phyloP scores from a whole-genome alignment of 1,139 yeast species.

The Blastobotrys malaysiensis region DNA sequence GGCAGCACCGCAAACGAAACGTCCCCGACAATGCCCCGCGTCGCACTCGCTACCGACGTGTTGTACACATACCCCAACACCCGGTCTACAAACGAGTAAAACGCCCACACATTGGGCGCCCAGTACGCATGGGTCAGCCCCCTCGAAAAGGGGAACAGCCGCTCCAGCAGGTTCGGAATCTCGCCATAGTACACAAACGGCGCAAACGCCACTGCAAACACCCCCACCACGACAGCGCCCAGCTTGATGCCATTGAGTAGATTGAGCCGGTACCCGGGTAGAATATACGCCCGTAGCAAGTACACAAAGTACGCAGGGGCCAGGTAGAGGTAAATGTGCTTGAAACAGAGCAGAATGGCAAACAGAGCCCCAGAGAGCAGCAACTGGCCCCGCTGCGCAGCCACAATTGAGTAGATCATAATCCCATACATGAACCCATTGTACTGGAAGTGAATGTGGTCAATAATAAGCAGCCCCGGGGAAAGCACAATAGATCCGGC shows the following conservation, averaged over 20 bases:
- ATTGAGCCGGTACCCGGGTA: conserved; percentile 45
- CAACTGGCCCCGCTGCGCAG: conserved; percentile 56
- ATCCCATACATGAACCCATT: conserved; percentile 91
- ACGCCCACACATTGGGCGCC: conserved; percentile 98
- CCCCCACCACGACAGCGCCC: conserved; percentile 57
- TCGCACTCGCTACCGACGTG: conserved; percentile 38
- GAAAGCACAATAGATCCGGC: conserved; percentile 80
- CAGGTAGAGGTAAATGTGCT: conserved; percentile 85
- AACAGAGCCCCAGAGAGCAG: conserved; percentile 69
- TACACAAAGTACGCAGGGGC: conserved; percentile 93
- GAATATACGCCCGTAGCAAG: conserved; percentile 65
- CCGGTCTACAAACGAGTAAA: conserved; percentile 83
- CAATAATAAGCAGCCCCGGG: conserved; percentile 84
- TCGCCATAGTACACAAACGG: conserved; percentile 69
- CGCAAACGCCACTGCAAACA: conserved; percentile 66
- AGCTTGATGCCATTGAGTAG: conserved; percentile 48
- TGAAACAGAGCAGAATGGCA: conserved; percentile 77
- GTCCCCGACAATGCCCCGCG: conserved; percentile 91
- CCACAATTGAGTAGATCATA: conserved; percentile 63
- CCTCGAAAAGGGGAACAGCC: conserved; percentile 89
- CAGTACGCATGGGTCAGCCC: conserved; percentile 97
- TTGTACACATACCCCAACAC: conserved; percentile 49
- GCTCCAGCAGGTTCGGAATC: conserved; percentile 55
- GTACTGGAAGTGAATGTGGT: conserved; percentile 92
- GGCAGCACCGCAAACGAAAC: conserved; percentile 78